These are phyloP conservation scores for Penicillium atrosanguineum DNA, from an alignment of 495 filamentous ascomycete genomes.

Conservation along the genomic window DNA sequence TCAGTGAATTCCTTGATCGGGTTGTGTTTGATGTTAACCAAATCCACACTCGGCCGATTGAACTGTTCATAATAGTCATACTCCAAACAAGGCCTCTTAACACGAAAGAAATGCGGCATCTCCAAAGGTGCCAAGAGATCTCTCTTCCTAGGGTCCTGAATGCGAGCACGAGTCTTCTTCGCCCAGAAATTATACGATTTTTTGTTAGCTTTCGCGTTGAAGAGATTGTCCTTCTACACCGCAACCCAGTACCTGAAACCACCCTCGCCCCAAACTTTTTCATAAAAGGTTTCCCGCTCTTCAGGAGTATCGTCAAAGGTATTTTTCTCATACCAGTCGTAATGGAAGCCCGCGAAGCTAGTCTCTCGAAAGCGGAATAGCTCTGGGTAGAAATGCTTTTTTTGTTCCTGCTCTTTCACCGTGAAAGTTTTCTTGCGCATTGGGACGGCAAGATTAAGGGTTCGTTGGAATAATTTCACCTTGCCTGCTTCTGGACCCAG, in stretches of 20 bases:
- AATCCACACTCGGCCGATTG: slow-evolving; percentile 53
- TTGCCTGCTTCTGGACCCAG: slow-evolving; percentile 27
- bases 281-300: slow-evolving; percentile 46
- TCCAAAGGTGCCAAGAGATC: slow-evolving; percentile 53
- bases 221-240: slow-evolving; percentile 50
- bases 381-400: slow-evolving; percentile 6
- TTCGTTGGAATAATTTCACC: slow-evolving; percentile 52
- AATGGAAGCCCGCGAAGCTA: slow-evolving; percentile 9
- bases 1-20: slow-evolving; percentile 44
- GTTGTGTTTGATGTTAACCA: slow-evolving; percentile 50
- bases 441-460: slow-evolving; percentile 52
- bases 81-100: slow-evolving; percentile 57
- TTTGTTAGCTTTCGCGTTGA: slow-evolving; percentile 46
- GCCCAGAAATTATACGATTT: slow-evolving; percentile 57
- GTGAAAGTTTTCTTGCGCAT: slow-evolving; percentile 41
- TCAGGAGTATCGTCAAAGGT: slow-evolving; percentile 48
- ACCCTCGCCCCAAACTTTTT: slow-evolving; percentile 45
- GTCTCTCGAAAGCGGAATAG: slow-evolving; percentile 6
- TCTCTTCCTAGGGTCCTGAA: slow-evolving; percentile 44
- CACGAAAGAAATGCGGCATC: slow-evolving; percentile 50
- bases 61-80: slow-evolving; percentile 56
- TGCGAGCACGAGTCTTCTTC: slow-evolving; percentile 48
- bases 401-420: slow-evolving; percentile 1
- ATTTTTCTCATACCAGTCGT: slow-evolving; percentile 12
- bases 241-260: slow-evolving; percentile 54